Percentiles rank a stretch among this genome's conserved stretches.
Evolutionary conservation across 1,284 basidiomycete species (phyloP).

Genomic region (Cryptococcus floricola): DNA sequence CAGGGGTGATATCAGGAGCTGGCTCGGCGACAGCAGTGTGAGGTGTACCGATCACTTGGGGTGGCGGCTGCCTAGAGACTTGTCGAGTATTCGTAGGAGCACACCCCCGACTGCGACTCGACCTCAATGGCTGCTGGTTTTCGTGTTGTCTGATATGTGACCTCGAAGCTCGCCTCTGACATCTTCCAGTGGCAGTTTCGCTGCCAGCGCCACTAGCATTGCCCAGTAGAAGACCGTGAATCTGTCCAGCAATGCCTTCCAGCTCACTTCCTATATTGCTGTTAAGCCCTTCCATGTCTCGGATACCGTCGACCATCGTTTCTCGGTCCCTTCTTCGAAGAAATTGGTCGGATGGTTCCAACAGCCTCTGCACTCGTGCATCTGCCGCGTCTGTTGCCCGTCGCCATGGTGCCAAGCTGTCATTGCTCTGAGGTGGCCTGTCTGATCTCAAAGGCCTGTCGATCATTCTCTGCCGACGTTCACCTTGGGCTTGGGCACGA

Average conservation of each 20-base stretch:
- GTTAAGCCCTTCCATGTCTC: not conserved
- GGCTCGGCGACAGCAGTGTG: too few species aligned
- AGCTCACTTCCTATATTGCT: not conserved
- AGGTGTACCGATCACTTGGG: not conserved
- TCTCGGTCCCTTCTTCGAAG: not conserved
- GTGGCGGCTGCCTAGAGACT: constrained; percentile 6
- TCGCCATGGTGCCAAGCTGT: too few species aligned
- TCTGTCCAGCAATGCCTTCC: not conserved
- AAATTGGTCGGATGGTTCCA: not conserved
- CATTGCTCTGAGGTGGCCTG: not conserved
- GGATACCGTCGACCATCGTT: not conserved
- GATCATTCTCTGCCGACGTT: not conserved
- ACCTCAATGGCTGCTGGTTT: not conserved
- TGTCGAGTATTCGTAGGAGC: constrained; percentile 5
- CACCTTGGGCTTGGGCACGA: not conserved
- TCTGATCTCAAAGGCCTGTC: not conserved
- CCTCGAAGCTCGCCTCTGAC: too few species aligned
- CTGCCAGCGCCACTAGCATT: not conserved
- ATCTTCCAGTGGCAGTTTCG: too few species aligned
- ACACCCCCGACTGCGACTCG: constrained; percentile 4
- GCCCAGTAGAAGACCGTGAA: not conserved
- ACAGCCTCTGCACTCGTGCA: too few species aligned
- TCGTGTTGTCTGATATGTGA: too few species aligned
- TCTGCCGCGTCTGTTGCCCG: too few species aligned
- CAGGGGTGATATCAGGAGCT: too few species aligned